These are phyloP conservation scores for Calonectria honghensis DNA, from an alignment of 2,329 filamentous ascomycete species.

Conservation along the genomic window DNA sequence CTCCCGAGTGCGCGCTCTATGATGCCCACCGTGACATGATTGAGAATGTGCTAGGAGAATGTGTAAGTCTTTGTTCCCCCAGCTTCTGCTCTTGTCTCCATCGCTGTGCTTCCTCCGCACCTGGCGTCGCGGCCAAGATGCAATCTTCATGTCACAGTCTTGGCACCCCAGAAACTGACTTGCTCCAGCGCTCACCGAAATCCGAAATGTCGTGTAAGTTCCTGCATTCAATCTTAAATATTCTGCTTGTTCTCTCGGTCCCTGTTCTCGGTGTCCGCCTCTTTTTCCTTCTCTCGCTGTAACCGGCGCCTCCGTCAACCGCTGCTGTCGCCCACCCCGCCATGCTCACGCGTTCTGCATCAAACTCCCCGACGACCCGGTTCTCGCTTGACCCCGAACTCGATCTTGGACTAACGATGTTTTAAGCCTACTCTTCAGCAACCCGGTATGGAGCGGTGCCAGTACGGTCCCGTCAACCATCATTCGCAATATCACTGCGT, in stretches of 20 bases:
- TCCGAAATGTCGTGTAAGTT: constrained; percentile 71
- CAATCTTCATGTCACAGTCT: constrained; percentile 56
- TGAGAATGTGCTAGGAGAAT: constrained; percentile 65
- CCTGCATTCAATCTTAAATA: constrained; percentile 20
- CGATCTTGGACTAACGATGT: constrained; percentile 44
- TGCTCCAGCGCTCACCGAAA: constrained; percentile 67
- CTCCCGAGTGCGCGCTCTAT: constrained; percentile 56
- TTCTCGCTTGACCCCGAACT: background rate
- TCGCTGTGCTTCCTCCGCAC: constrained; percentile 31
- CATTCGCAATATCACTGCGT: constrained; percentile 74
- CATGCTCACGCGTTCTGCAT: constrained; percentile 35
- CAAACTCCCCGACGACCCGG: constrained; percentile 2
- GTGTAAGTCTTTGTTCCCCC: constrained; percentile 59
- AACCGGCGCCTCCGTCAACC: constrained; percentile 18
- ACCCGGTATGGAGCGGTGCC: constrained; percentile 72
- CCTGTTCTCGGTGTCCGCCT: constrained; percentile 36
- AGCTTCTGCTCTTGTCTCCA: constrained; percentile 40
- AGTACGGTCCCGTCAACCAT: constrained; percentile 71
- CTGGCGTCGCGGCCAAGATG: constrained; percentile 54
- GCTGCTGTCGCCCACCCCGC: constrained; percentile 30
- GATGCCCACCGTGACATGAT: constrained; percentile 58
- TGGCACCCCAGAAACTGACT: constrained; percentile 61
- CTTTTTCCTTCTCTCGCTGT: constrained; percentile 34
- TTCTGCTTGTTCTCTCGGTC: constrained; percentile 29
- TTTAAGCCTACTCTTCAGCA: constrained; percentile 75